These are phyloP conservation scores for Rubus idaeus DNA, from an alignment of 306 rosid genomes.

Conservation along the genomic window DNA sequence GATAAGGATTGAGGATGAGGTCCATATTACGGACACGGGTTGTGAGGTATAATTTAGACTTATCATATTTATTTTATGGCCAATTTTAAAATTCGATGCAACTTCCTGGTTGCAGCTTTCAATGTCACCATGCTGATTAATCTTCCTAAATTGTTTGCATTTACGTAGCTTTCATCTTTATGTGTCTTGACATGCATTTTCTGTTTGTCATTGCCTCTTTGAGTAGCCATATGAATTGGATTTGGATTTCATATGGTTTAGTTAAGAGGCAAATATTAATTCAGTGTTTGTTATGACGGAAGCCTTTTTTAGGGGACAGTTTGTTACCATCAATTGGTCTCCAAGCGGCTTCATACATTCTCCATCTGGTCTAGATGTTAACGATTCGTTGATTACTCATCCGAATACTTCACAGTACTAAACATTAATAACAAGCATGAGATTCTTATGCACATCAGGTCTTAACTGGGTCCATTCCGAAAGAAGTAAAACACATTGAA, in stretches of 20 bases:
- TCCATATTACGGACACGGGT: conserved; percentile 76
- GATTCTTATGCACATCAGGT: conserved; percentile 42
- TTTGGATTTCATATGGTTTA: conserved; percentile 7
- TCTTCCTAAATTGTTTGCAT: neutral
- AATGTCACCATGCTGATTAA: neutral
- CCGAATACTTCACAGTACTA: neutral
- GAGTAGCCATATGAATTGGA: conserved; percentile 8
- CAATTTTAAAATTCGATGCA: neutral
- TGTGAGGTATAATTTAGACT: conserved; percentile 45
- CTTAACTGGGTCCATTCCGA: conserved; percentile 71
- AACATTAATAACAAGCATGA: neutral
- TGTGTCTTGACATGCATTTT: neutral
- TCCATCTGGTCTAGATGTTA: neutral
- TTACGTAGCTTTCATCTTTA: neutral
- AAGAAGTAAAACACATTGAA: conserved; percentile 83
- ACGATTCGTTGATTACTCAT: neutral
- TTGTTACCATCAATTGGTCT: neutral
- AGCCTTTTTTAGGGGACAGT: neutral
- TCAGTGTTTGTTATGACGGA: neutral
- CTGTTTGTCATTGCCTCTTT: neutral
- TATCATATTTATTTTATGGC: neutral
- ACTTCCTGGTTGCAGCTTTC: neutral
- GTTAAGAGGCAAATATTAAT: neutral
- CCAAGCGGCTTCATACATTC: neutral
- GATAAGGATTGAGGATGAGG: conserved; percentile 91